Conservation (phyloP, 441 rosid genomes). For the Gossypium trilobum region DNA sequence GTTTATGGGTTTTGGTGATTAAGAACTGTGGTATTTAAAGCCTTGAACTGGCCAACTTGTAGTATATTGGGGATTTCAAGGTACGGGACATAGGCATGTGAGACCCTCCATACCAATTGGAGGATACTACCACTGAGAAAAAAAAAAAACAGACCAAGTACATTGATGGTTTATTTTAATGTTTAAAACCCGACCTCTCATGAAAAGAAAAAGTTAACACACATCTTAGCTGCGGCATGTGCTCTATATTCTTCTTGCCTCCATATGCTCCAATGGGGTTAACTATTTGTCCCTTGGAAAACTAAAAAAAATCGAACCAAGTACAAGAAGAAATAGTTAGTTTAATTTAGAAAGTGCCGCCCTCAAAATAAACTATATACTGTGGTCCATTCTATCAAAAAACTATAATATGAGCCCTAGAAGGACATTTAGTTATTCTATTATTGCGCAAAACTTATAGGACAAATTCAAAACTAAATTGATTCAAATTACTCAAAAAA, state of each 20-base stretch:
- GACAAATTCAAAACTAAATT: too few relatives aligned
- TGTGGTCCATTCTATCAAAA: neutral
- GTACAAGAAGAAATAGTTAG: neutral
- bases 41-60: neutral
- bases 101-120: slow-evolving; percentile 27
- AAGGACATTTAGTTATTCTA: too few relatives aligned
- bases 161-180: slow-evolving; percentile 25
- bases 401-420: too few relatives aligned
- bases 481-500: too few relatives aligned
- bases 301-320: neutral
- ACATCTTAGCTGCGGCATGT: slow-evolving; percentile 24
- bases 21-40: slow-evolving; percentile 19
- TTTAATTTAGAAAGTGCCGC: neutral
- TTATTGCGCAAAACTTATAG: too few relatives aligned
- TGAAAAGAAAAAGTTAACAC: slow-evolving; percentile 23
- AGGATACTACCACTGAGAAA: slow-evolving; percentile 28
- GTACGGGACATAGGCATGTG: slow-evolving; percentile 32
- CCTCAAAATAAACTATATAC: neutral
- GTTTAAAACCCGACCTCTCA: slow-evolving; percentile 27
- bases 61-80: slow-evolving; percentile 10
- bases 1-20: neutral
- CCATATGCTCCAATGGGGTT: neutral
- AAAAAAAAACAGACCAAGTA: neutral
- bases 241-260: slow-evolving; percentile 39
- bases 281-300: neutral